These are phyloP conservation scores for Phtheirospermum japonicum DNA, from an alignment of 257 asterid genomes.

Conservation along the genomic window DNA sequence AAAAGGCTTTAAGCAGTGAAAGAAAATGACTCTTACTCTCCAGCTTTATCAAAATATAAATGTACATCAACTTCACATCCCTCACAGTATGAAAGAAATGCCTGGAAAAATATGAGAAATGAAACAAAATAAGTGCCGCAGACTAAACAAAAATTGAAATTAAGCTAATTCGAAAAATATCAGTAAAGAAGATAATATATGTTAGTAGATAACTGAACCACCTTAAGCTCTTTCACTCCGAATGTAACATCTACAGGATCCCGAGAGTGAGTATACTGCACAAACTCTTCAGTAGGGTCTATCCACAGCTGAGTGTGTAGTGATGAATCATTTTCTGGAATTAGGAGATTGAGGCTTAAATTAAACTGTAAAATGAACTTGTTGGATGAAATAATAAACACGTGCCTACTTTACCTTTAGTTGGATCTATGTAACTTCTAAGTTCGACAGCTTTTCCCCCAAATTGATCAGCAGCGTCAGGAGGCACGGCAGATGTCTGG, in stretches of 20 bases:
- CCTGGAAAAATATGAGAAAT: slow-evolving; percentile 53
- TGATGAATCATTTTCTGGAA: slow-evolving; percentile 85
- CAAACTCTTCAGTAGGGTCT: slow-evolving; percentile 94
- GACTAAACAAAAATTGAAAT: slow-evolving; percentile 12
- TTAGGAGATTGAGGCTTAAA: slow-evolving; percentile 27
- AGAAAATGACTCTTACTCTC: slow-evolving; percentile 70
- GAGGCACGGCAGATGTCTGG: slow-evolving; percentile 56
- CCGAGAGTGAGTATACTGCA: slow-evolving; percentile 74
- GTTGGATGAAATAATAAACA: slow-evolving; percentile 12
- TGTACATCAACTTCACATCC: slow-evolving; percentile 96
- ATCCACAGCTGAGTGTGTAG: slow-evolving; percentile 96
- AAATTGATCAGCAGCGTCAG: slow-evolving; percentile 68
- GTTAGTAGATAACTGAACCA: slow-evolving; percentile 31
- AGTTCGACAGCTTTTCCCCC: slow-evolving; percentile 96
- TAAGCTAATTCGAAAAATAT: slow-evolving; percentile 21
- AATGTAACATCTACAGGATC: slow-evolving; percentile 93
- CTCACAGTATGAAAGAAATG: slow-evolving; percentile 90
- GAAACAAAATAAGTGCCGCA: slow-evolving; percentile 16
- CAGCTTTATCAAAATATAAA: slow-evolving; percentile 85
- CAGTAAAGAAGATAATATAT: slow-evolving; percentile 6
- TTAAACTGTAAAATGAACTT: slow-evolving; percentile 15
- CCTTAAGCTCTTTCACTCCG: slow-evolving; percentile 95
- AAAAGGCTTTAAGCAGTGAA: slow-evolving; percentile 25
- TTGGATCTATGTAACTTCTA: slow-evolving; percentile 92
- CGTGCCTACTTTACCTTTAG: slow-evolving; percentile 58